Evolutionary conservation across 441 rosid genomes (phyloP).

Genomic region (Macaranga tanarius): DNA sequence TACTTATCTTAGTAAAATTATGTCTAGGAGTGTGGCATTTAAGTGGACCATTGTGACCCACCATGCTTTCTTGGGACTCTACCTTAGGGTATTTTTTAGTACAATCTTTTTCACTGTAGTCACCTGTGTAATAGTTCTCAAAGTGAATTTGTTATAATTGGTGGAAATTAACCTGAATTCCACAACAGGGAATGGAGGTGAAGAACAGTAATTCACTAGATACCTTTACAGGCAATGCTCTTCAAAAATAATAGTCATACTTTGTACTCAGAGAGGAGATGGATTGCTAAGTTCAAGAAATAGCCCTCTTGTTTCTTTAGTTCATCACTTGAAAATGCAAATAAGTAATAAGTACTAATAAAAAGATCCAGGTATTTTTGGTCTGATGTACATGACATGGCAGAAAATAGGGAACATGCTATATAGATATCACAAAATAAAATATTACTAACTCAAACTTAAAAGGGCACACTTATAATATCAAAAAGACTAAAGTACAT

Average conservation of each 20-base stretch:
- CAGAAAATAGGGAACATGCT: constrained; percentile 4
- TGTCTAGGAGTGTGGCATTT: too few species aligned
- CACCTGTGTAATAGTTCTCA: too few species aligned
- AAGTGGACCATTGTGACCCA: too few species aligned
- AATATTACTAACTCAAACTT: constrained; percentile 2
- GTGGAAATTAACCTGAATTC: too few species aligned
- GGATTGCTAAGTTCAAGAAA: constrained; percentile 62
- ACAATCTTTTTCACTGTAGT: too few species aligned
- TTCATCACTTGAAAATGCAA: constrained; percentile 60
- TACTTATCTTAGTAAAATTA: too few species aligned
- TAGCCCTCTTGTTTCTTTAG: constrained; percentile 82
- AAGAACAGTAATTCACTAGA: constrained; percentile 3
- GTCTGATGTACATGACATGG: neutral
- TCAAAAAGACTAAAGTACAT: constrained; percentile 38
- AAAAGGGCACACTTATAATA: constrained; percentile 3
- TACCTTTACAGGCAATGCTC: constrained; percentile 10
- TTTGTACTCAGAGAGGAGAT: constrained; percentile 74
- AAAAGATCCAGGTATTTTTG: constrained; percentile 21
- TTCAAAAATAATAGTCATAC: constrained; percentile 35
- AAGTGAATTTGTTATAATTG: too few species aligned
- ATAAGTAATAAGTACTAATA: constrained; percentile 27
- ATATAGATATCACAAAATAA: neutral
- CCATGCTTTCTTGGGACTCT: too few species aligned
- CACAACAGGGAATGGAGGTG: neutral
- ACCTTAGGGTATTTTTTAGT: too few species aligned